Conservation (phyloP, 345 rosid genomes). For the Excoecaria cochinchinensis region DNA sequence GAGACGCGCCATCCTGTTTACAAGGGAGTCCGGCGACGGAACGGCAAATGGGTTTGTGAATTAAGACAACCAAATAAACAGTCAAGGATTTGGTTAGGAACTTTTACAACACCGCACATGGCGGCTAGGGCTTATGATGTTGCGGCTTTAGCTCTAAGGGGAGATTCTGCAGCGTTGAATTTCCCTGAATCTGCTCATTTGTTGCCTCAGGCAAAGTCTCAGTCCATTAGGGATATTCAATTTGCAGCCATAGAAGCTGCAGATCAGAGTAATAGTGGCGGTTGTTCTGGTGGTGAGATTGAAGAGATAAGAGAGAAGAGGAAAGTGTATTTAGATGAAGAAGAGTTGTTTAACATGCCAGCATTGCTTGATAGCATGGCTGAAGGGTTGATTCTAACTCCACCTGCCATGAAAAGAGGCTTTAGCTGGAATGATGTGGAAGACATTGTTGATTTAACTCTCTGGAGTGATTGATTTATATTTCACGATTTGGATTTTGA, state of each 20-base stretch:
- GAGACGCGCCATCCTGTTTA: constrained; percentile 56
- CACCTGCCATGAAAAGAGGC: constrained; percentile 44
- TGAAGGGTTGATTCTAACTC: constrained; percentile 55
- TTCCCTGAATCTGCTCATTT: constrained; percentile 38
- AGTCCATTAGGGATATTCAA: constrained; percentile 40
- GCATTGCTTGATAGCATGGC: constrained; percentile 52
- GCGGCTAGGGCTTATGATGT: constrained; percentile 56
- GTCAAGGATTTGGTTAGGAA: constrained; percentile 52
- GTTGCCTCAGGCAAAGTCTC: constrained; percentile 37
- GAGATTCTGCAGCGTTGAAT: constrained; percentile 39
- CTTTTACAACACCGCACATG: constrained; percentile 41
- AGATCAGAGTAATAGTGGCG: neutral
- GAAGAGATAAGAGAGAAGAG: constrained; percentile 4
- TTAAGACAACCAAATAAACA: constrained; percentile 39
- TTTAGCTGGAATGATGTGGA: constrained; percentile 34
- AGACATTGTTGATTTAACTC: constrained; percentile 34
- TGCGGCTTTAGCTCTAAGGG: constrained; percentile 45
- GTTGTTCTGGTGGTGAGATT: neutral
- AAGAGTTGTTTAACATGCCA: constrained; percentile 63
- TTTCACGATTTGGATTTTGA: neutral
- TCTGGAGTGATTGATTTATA: constrained; percentile 40
- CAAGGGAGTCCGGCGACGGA: constrained; percentile 49
- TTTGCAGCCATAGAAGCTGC: constrained; percentile 43
- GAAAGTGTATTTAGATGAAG: constrained; percentile 42
- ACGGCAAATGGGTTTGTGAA: constrained; percentile 63